Evolutionary conservation across 768 basidiomycete genomes (phyloP), one percentile per base, ranked within the genome.

Genomic region (Amanita thiersii): DNA sequence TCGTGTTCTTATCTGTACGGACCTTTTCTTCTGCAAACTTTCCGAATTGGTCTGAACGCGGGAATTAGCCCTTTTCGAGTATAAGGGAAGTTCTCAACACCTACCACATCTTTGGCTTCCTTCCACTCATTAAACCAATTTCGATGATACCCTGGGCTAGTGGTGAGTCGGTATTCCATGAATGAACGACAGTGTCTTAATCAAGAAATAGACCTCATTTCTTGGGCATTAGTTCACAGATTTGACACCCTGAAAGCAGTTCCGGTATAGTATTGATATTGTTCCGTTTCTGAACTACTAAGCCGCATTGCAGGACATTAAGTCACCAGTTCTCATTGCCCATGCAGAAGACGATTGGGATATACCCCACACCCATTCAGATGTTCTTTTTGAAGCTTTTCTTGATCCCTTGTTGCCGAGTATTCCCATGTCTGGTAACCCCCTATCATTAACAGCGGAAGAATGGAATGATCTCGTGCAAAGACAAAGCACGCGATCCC

Each of bases 291-390:
- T 42, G 15, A 19, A 28, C 30, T 25, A 11, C 64, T 39, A 17
- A 47, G 58, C 28, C 58, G 2, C 59, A 53, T 26, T 15, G 20
- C 52, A 88, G 86, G 66, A 70, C 44, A 75, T 90, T 49, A 76
- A 78, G 38, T 70, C 70, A 0, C 72, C 84, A 4, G 70, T 88
- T 2, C 61, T 92, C 24, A 75, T 94, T 49, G 78, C 72, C 0
- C 91, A 94, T 53, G 79, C 88, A 39, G 64, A 73, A 54, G 69
- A 91, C 54, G 91, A 94, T 61, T 72, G 67, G 58, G 83, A 88
- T 17, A 89, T 93, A 38, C 82, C 86, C 0, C 62, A 75, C 54
- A 66, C 73, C 0, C 89, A 93, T 56, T 86, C 89, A 0, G 68
- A 73, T 19, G 64, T 68, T 0, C 72, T 94, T 17, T 90, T 92